Percentiles rank a stretch among this genome's conserved stretches.
phyloP scores from a whole-genome alignment of 257 asterid genomes.

The Anisodus acutangulus region DNA sequence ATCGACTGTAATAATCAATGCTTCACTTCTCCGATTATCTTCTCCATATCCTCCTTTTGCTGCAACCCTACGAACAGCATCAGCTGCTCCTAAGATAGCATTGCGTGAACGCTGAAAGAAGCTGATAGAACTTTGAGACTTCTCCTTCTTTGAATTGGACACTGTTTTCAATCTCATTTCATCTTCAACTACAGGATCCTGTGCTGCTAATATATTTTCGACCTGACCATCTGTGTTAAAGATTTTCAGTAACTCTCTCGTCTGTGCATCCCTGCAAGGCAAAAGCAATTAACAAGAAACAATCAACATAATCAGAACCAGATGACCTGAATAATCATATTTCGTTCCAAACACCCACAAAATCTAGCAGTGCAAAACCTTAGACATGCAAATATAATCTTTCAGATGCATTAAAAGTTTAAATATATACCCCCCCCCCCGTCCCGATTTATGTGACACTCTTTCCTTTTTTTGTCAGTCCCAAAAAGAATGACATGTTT shows the following conservation, averaged over 20 bases:
- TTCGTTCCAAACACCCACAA: background rate
- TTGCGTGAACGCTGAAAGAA: conserved; percentile 98
- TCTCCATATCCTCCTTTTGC: conserved; percentile 81
- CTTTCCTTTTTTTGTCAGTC: too few species aligned
- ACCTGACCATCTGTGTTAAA: conserved; percentile 87
- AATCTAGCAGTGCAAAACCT: conserved; percentile 12
- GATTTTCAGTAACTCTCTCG: conserved; percentile 78
- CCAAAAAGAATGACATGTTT: too few species aligned
- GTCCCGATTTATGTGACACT: too few species aligned
- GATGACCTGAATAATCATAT: background rate
- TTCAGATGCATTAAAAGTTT: background rate
- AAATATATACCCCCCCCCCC: background rate
- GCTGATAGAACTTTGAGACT: conserved; percentile 63
- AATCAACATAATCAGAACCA: conserved; percentile 24
- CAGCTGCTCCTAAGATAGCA: conserved; percentile 97
- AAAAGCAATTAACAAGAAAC: conserved; percentile 32
- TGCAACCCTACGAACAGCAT: conserved; percentile 95
- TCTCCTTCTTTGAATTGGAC: conserved; percentile 67
- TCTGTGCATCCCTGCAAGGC: conserved; percentile 83
- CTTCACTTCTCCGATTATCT: conserved; percentile 85
- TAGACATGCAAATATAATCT: conserved; percentile 3
- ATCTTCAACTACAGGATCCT: conserved; percentile 70
- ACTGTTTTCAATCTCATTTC: conserved; percentile 61
- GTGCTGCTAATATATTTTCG: conserved; percentile 59
- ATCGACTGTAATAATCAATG: conserved; percentile 63